Base-by-base conservation (phyloP, 2,329 filamentous ascomycete species). In the Colletotrichum graminicola region DNA sequence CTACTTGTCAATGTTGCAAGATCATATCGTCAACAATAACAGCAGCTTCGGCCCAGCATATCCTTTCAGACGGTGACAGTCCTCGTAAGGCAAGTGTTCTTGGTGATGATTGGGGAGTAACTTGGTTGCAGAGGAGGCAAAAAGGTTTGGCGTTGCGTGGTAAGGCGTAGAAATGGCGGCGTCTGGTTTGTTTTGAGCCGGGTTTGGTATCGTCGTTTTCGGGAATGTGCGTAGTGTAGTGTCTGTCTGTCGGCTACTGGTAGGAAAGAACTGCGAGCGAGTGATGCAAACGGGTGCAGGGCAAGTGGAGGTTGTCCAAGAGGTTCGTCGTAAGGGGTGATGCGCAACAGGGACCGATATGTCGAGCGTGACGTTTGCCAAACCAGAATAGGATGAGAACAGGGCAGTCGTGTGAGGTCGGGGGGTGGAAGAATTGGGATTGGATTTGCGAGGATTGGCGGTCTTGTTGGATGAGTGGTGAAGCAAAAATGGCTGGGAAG, bases 1-100 rank as follows among this genome's bases (percentile, higher is more conserved):
- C 63, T 60, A 41, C 49, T 65, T 59, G 66, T 73, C 63, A 74
- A 67, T 73, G 72, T 69, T 71, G 66, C 65, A 71, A 74, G 73
- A 74, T 72, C 74, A 75, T 75, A 72, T 75, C 73, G 71, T 74
- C 74, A 74, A 72, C 68, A 74, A 66, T 47, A 69, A 62, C 57
- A 72, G 52, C 62, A 64, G 43, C 47, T 57, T 51, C 43, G 57
- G 67, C 68, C 62, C 63, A 49, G 54, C 75, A 78, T 76, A 69
- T 75, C 62, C 56, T 62, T 36, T 62, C 59, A 39, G 54, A 29
- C 34, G 32, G 21, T 29, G 34, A 45, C 23, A 21, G 52, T 60
- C 36, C 49, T 67, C 60, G 71, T 41, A 63, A 72, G 63, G 49
- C 36, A 64, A 23, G 43, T 36, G n/a, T 56, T 29, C 21, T 32